phyloP scores from a whole-genome alignment of 2,329 filamentous ascomycete genomes.

The Zymoseptoria passerinii region DNA sequence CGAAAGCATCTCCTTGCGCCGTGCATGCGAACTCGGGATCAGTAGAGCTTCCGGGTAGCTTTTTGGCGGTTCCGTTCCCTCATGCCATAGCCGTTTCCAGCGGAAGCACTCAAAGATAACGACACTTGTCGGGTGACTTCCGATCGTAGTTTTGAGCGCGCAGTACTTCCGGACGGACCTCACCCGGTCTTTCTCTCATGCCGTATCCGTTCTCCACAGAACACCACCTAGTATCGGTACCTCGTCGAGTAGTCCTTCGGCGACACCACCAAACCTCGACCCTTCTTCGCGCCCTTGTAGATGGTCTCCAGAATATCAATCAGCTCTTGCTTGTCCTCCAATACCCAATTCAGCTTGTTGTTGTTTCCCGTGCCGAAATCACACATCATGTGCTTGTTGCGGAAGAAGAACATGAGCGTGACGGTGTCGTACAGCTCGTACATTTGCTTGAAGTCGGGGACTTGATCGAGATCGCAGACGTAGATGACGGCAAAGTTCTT shows the following conservation, averaged over 20 bases:
- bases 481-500: conserved; percentile 93
- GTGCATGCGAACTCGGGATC: too few relatives aligned
- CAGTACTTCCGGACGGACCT: background rate
- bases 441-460: conserved; percentile 93
- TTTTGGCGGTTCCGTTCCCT: too few relatives aligned
- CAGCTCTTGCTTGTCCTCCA: conserved; percentile 96
- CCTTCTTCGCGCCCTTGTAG: conserved; percentile 97
- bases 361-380: conserved; percentile 98
- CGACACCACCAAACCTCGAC: conserved; percentile 88
- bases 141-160: background rate
- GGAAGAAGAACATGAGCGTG: conserved; percentile 96
- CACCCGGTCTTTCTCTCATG: background rate
- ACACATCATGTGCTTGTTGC: conserved; percentile 98
- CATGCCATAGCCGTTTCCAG: background rate
- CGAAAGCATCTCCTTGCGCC: too few relatives aligned
- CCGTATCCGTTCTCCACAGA: background rate
- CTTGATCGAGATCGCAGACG: conserved; percentile 83
- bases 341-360: conserved; percentile 94
- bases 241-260: conserved; percentile 76
- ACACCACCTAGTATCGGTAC: conserved; percentile 51
- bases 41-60: too few relatives aligned
- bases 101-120: background rate
- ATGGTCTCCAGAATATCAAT: conserved; percentile 98
- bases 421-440: conserved; percentile 75
- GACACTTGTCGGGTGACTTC: background rate